Evolutionary conservation across 495 filamentous ascomycete genomes (phyloP), one percentile per base, ranked within the genome.

Genomic region (Podospora bellae-mahoneyi): DNA sequence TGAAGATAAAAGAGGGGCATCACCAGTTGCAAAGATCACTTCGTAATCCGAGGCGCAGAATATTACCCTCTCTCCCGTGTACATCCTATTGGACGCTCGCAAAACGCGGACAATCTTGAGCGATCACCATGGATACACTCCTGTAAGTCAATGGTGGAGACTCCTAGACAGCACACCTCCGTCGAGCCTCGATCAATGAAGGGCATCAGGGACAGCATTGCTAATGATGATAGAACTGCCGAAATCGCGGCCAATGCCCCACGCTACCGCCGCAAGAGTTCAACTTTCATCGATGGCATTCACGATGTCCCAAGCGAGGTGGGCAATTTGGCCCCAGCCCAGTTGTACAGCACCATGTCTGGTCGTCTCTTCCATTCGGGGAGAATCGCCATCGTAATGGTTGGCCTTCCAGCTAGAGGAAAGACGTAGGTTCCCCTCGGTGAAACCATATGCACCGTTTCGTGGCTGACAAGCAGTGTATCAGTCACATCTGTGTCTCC

Each of bases 341-440:
- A 99, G 80, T 83, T 99, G 27, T 99, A 99, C 78, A 97, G 92
- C 76, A 99, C 96, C 20, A 94, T 97, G 84, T 97, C 94, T 48
- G 96, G 96, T 62, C 87, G 94, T 23, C 87, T 99, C 27, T 99
- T 98, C 76, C 96, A 99, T 78, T 97, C 95, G 6, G 96, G 96
- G 57, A 87, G 94, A 39, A 98, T 99, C 71, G 93, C 93, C 54
- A 98, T 99, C 66, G 94, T 94, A 64, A 97, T 96, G 71, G 96
- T 98, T 74, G 96, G 96, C 64, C 85, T 97, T 56, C 96, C 96
- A 59, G 96, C 96, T 39, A 89, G 96, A 78, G 96, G 96, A 30
- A 99, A 99, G 82, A 99, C 96, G 88, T 94, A 82, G 70, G 90
- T 81, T 66, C 53, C 64, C 66, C 68, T 67, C n/a, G 10, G 20